Conservation (phyloP, 2,329 filamentous ascomycete genomes). For the Calonectria fujianensis region DNA sequence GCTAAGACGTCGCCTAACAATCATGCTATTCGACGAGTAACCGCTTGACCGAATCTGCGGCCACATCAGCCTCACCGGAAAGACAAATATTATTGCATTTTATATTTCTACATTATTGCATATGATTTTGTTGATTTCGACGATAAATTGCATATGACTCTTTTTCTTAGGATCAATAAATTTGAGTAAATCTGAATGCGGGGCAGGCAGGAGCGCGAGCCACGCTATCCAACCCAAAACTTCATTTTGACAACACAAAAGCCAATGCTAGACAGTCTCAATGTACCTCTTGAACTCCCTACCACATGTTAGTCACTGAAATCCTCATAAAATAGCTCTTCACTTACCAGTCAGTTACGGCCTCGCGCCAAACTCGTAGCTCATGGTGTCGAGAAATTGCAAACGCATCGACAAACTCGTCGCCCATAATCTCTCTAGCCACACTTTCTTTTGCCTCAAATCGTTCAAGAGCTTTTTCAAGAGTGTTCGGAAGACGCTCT, state of each 20-base stretch:
- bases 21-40: too few relatives aligned
- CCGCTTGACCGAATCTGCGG: too few relatives aligned
- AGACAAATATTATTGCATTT: too few relatives aligned
- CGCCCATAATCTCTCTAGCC: constrained; percentile 82
- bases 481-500: constrained; percentile 71
- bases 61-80: too few relatives aligned
- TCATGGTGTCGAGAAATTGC: constrained; percentile 80
- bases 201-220: not conserved
- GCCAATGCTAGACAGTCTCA: constrained; percentile 5
- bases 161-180: not conserved
- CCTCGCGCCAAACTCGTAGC: constrained; percentile 82
- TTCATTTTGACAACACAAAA: not conserved
- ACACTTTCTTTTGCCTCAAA: constrained; percentile 80
- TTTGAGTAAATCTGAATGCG: not conserved
- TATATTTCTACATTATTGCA: too few relatives aligned
- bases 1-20: too few relatives aligned
- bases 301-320: not conserved
- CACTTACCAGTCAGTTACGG: constrained; percentile 85
- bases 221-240: not conserved
- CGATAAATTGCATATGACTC: too few relatives aligned
- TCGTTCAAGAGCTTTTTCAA: constrained; percentile 79
- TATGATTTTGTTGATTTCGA: too few relatives aligned
- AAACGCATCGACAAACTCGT: constrained; percentile 85
- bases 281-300: constrained; percentile 38
- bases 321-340: too few relatives aligned